A percentile compares a stretch with the other conserved stretches of the same genome.
phyloP scores from a whole-genome alignment of 352 stramenopile species.

The Phytopythium helicoides region DNA sequence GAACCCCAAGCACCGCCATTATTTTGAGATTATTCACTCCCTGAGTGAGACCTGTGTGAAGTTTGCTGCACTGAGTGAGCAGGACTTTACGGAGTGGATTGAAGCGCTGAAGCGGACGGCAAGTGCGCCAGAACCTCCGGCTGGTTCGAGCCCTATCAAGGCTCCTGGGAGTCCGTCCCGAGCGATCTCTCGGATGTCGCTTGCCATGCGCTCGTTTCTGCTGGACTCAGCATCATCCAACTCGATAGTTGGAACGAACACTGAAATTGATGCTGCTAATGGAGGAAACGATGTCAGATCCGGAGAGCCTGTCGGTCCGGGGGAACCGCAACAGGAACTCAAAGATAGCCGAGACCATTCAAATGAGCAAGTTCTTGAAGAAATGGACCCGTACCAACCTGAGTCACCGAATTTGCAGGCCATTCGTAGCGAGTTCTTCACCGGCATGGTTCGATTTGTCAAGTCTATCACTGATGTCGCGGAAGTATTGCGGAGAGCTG shows the following conservation, averaged over 20 bases:
- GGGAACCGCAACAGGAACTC: no score
- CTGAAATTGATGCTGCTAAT: not conserved
- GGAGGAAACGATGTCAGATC: not conserved
- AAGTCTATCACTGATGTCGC: slow-evolving; percentile 82
- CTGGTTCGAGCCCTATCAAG: slow-evolving; percentile 33
- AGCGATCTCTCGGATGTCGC: slow-evolving; percentile 68
- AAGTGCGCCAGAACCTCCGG: slow-evolving; percentile 42
- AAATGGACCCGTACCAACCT: no score
- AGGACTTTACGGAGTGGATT: slow-evolving; percentile 64
- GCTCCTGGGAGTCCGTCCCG: slow-evolving; percentile 32
- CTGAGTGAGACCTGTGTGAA: slow-evolving; percentile 77
- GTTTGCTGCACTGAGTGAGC: slow-evolving; percentile 61
- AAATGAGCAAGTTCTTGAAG: no score
- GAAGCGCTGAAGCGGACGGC: slow-evolving; percentile 48
- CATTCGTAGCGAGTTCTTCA: slow-evolving; percentile 77
- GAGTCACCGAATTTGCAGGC: slow-evolving; percentile 22
- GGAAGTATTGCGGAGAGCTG: slow-evolving; percentile 62
- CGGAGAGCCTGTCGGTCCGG: no score
- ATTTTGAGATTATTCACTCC: slow-evolving; percentile 77
- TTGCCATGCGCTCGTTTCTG: slow-evolving; percentile 75
- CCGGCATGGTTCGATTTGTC: slow-evolving; percentile 75
- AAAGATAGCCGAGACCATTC: no score
- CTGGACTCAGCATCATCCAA: slow-evolving; percentile 33
- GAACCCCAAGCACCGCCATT: slow-evolving; percentile 70
- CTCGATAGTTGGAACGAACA: not conserved